These are phyloP conservation scores for Fusarium pseudocircinatum DNA, from an alignment of 2,329 filamentous ascomycete genomes.

Conservation along the genomic window DNA sequence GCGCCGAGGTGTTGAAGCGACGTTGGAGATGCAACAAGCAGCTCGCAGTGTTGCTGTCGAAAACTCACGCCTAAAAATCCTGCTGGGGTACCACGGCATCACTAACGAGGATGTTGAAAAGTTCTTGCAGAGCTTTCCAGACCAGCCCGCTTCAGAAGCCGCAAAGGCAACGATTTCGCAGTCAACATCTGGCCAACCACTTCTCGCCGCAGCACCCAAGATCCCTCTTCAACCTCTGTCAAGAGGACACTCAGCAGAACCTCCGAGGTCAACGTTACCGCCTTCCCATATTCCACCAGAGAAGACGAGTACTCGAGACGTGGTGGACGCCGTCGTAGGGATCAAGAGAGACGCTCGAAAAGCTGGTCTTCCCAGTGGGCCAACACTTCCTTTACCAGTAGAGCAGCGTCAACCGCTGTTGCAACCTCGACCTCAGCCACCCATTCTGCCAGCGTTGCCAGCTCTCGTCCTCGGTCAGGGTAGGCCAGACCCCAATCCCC, in stretches of 20 bases:
- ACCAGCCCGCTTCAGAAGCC: slow-evolving; percentile 45
- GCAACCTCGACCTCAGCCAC: slow-evolving; percentile 35
- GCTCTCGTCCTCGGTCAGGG: slow-evolving; percentile 41
- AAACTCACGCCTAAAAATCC: slow-evolving; percentile 56
- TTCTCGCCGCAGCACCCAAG: slow-evolving; percentile 21
- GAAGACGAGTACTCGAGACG: slow-evolving; percentile 38
- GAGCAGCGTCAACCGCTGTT: slow-evolving; percentile 36
- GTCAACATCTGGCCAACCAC: slow-evolving; percentile 12
- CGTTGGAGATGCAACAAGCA: slow-evolving; percentile 63
- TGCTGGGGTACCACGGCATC: slow-evolving; percentile 55
- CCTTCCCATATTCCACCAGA: slow-evolving; percentile 25
- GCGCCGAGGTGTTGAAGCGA: slow-evolving; percentile 58
- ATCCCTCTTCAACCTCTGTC: slow-evolving; percentile 35
- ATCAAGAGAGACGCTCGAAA: slow-evolving; percentile 39
- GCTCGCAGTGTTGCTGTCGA: slow-evolving; percentile 60
- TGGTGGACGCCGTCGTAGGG: slow-evolving; percentile 41
- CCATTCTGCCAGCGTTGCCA: slow-evolving; percentile 30
- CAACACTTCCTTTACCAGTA: slow-evolving; percentile 18
- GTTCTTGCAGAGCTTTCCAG: slow-evolving; percentile 51
- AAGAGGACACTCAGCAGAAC: slow-evolving; percentile 31
- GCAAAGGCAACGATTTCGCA: slow-evolving; percentile 40
- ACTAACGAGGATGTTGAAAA: slow-evolving; percentile 51
- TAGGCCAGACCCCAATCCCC: slow-evolving; percentile 32
- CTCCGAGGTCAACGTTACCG: slow-evolving; percentile 19
- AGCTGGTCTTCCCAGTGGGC: slow-evolving; percentile 1